These are phyloP conservation scores for Hypoxylon sp. DNA, from an alignment of 2,329 filamentous ascomycete species.

Conservation along the genomic window DNA sequence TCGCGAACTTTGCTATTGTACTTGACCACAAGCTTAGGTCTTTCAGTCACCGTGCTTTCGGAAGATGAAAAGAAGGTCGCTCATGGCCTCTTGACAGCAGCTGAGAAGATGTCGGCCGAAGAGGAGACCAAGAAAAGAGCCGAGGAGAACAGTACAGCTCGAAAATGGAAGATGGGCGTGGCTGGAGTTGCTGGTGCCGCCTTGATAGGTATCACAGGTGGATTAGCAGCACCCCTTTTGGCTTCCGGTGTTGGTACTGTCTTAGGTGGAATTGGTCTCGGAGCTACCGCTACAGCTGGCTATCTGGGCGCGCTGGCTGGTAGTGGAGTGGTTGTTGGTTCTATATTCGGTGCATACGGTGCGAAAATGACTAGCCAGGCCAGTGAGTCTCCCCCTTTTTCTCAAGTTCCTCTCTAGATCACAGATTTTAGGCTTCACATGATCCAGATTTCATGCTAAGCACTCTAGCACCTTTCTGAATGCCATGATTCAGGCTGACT, in stretches of 20 bases:
- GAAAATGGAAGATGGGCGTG: conserved; percentile 75
- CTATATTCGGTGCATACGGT: conserved; percentile 88
- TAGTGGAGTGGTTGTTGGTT: conserved; percentile 79
- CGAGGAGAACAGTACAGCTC: conserved; percentile 68
- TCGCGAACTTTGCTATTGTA: conserved; percentile 76
- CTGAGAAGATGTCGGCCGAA: conserved; percentile 70
- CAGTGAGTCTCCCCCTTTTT: conserved; percentile 47
- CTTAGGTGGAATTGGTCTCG: conserved; percentile 80
- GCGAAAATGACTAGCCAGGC: conserved; percentile 83
- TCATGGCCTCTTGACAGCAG: conserved; percentile 76
- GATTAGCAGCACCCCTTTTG: conserved; percentile 79
- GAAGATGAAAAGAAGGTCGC: conserved; percentile 80
- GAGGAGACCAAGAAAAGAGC: conserved; percentile 69
- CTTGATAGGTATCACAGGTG: conserved; percentile 76
- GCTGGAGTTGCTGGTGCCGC: conserved; percentile 57
- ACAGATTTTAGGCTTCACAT: no score
- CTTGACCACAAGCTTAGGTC: conserved; percentile 74
- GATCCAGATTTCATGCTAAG: no score
- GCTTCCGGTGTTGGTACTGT: conserved; percentile 82
- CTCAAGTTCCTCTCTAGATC: no score
- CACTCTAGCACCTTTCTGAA: no score
- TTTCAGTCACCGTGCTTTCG: conserved; percentile 70
- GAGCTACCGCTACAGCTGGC: conserved; percentile 79
- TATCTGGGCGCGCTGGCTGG: conserved; percentile 84
- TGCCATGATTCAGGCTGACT: no score